Conservation (phyloP, 108 stramenopile genomes). For the Parietichytrium sp. region DNA sequence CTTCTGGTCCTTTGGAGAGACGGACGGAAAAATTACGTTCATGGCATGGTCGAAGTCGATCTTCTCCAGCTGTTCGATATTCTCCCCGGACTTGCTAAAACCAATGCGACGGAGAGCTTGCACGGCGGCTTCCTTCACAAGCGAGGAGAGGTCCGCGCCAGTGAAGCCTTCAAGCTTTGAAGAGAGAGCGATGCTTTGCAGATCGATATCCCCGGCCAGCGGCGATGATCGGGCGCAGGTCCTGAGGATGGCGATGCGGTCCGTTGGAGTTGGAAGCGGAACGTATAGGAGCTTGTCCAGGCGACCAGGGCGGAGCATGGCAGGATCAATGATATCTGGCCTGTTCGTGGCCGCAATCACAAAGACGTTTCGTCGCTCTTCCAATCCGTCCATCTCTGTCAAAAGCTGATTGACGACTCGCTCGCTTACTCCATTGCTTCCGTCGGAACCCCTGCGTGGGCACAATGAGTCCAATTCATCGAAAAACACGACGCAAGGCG, state of each 20-base stretch:
- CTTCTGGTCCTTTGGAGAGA: slow-evolving; percentile 11
- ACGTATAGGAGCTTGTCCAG: slow-evolving; percentile 61
- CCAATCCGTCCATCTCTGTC: slow-evolving; percentile 89
- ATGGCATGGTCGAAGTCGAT: slow-evolving; percentile 46
- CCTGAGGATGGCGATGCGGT: slow-evolving; percentile 57
- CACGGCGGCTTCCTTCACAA: slow-evolving; percentile 63
- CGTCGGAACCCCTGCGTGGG: slow-evolving; percentile 81
- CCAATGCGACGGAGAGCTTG: slow-evolving; percentile 45
- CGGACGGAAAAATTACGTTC: slow-evolving; percentile 38
- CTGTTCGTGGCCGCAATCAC: slow-evolving; percentile 64
- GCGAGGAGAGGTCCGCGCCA: slow-evolving; percentile 62
- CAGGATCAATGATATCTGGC: slow-evolving; percentile 65
- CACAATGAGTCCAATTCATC: slow-evolving; percentile 98
- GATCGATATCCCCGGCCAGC: slow-evolving; percentile 43
- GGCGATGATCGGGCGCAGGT: slow-evolving; percentile 43
- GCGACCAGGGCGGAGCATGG: slow-evolving; percentile 65
- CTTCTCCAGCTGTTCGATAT: not conserved
- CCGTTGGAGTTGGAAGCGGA: slow-evolving; percentile 50
- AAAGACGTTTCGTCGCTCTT: slow-evolving; percentile 68
- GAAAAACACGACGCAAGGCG: slow-evolving; percentile 99
- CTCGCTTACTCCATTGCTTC: slow-evolving; percentile 92
- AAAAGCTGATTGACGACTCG: slow-evolving; percentile 99
- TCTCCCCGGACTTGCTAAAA: no score
- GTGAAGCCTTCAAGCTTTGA: slow-evolving; percentile 56
- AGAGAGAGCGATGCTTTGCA: slow-evolving; percentile 47